phyloP scores from a whole-genome alignment of 2,329 filamentous ascomycete genomes.

The Botrytis byssoidea region DNA sequence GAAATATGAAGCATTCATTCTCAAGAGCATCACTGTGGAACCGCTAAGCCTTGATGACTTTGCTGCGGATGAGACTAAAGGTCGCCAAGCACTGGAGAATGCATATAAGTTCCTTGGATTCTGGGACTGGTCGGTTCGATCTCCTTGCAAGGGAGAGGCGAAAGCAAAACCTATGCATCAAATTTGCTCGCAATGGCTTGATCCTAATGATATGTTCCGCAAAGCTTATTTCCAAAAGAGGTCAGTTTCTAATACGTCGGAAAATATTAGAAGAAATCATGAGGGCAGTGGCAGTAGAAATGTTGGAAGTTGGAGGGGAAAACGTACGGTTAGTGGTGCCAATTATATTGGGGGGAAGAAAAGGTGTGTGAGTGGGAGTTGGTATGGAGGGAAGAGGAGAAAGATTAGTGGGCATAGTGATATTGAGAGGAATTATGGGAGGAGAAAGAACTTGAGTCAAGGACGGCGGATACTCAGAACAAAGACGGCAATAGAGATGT shows the following conservation, averaged over 20 bases:
- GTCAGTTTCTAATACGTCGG: not conserved
- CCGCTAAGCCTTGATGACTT: not conserved
- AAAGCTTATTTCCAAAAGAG: not conserved
- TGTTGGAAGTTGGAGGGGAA: not conserved
- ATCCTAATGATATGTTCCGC: not conserved
- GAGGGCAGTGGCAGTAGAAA: not conserved
- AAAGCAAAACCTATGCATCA: not conserved
- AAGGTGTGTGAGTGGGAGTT: not conserved
- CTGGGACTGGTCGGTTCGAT: constrained; percentile 4
- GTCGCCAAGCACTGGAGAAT: not conserved
- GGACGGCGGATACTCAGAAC: not conserved
- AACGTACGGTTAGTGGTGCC: not conserved
- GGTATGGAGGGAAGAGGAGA: not conserved
- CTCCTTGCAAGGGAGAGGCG: not conserved
- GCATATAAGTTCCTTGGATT: not conserved
- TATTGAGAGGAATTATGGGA: not conserved
- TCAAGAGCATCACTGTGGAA: not conserved
- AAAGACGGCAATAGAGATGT: not conserved
- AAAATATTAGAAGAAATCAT: not conserved
- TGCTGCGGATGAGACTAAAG: not conserved
- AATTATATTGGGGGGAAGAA: not conserved
- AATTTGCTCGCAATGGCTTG: not conserved
- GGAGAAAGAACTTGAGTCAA: not conserved
- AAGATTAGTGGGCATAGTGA: not conserved
- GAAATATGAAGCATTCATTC: not conserved